A percentile compares a stretch with the other conserved stretches of the same genome.
Conservation (phyloP, 2,329 filamentous ascomycete genomes). For the Zasmidium citrigriseum region DNA sequence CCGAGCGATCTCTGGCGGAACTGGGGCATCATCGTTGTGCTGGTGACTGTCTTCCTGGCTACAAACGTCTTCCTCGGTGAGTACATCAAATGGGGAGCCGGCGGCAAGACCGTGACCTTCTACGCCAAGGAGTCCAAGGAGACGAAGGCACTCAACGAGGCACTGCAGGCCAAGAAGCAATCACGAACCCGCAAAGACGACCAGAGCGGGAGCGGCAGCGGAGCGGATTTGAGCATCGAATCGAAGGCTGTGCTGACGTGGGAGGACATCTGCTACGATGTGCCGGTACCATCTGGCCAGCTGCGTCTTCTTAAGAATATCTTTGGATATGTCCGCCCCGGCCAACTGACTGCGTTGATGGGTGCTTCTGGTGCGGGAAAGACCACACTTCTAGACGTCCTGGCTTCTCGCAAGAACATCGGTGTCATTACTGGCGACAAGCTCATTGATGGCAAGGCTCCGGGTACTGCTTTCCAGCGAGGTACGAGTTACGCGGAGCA, state of each 20-base stretch:
- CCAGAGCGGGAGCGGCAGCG: constrained; percentile 34
- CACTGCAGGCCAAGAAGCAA: constrained; percentile 61
- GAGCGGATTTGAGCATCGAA: constrained; percentile 51
- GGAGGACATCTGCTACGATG: constrained; percentile 53
- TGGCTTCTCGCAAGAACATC: constrained; percentile 66
- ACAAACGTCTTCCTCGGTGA: constrained; percentile 80
- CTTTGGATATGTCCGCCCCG: constrained; percentile 52
- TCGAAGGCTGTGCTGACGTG: constrained; percentile 60
- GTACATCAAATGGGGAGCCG: constrained; percentile 73
- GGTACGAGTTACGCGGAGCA: constrained; percentile 68
- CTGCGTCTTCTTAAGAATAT: constrained; percentile 48
- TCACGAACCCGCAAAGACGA: constrained; percentile 48
- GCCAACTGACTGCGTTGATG: constrained; percentile 53
- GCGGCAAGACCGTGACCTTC: constrained; percentile 77
- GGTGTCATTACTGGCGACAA: constrained; percentile 65
- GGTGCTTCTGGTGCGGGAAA: constrained; percentile 72
- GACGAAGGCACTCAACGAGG: constrained; percentile 64
- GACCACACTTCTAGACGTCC: constrained; percentile 78
- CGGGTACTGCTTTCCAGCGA: constrained; percentile 63
- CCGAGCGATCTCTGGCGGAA: constrained; percentile 75
- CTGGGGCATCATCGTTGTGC: constrained; percentile 74
- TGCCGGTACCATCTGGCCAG: constrained; percentile 49
- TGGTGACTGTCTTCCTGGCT: constrained; percentile 74
- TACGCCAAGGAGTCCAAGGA: constrained; percentile 72
- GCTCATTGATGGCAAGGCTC: constrained; percentile 57